Conservation (phyloP, 169 alveolate genomes). For the Cryptosporidium parvum region DNA sequence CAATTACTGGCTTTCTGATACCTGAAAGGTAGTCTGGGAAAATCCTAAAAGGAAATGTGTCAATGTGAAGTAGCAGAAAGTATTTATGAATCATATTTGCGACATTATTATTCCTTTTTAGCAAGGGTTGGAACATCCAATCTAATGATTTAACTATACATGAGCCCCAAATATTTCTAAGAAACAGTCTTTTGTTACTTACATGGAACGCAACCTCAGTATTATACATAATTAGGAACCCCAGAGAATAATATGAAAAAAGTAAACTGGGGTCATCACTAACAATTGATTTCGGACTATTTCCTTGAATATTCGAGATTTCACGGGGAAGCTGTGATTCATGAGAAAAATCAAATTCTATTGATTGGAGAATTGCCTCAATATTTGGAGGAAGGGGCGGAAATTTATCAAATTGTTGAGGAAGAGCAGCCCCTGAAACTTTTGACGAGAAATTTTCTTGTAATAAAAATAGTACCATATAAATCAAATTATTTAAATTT, state of each 20-base stretch:
- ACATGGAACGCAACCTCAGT: slow-evolving; percentile 27
- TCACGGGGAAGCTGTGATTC: background rate
- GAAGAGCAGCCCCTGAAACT: slow-evolving; percentile 27
- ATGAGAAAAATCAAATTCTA: slow-evolving; percentile 18
- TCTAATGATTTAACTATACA: slow-evolving; percentile 33
- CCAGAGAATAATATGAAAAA: slow-evolving; percentile 69
- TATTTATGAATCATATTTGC: slow-evolving; percentile 72
- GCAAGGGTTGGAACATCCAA: slow-evolving; percentile 67
- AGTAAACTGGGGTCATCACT: slow-evolving; percentile 70
- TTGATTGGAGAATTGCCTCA: slow-evolving; percentile 69
- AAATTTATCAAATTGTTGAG: slow-evolving; percentile 42
- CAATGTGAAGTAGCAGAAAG: slow-evolving; percentile 55
- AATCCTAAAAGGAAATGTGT: slow-evolving; percentile 68
- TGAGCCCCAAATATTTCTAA: slow-evolving; percentile 48
- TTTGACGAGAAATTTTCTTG: slow-evolving; percentile 43
- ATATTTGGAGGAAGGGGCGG: slow-evolving; percentile 71
- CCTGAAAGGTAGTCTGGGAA: slow-evolving; percentile 75
- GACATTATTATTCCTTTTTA: slow-evolving; percentile 51
- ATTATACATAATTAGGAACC: slow-evolving; percentile 67
- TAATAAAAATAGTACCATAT: slow-evolving; percentile 38
- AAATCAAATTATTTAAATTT: slow-evolving; percentile 37
- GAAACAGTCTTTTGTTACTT: slow-evolving; percentile 28
- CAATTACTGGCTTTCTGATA: slow-evolving; percentile 73
- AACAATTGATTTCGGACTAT: slow-evolving; percentile 41
- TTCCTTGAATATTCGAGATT: background rate